Evolutionary conservation across 129 eudicot species (phyloP), one percentile per base, ranked within the genome.

Genomic region (Pseudognaphalium luteoalbum): DNA sequence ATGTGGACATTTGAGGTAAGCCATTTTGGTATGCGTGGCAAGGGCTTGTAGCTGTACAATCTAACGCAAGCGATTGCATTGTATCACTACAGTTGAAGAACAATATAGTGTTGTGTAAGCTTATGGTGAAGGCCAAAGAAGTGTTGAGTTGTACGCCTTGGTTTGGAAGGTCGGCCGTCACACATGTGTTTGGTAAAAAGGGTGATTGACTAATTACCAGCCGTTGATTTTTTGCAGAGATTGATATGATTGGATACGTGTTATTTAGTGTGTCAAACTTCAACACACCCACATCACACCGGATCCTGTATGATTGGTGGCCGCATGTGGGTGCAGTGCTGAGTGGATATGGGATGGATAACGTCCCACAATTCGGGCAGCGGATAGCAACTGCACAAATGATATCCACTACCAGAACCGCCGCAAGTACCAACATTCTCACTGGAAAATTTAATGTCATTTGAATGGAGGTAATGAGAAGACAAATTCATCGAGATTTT

Each of bases 291-390:
- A 19, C 54, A 9, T 71, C 83, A 57, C 97, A 91, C 80, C 80
- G 70, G 44, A 88, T 69, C 50, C 86, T 91, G 84, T 91, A 88
- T 2, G 76, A 72, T 17, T 79, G 88, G 76, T 86, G 67, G 15
- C 97, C 94, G n/a, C 89, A 88, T 41, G 72, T 77, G 1, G 87
- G 84, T n/a, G 68, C 80, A 4, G 91, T 91, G 85, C 91, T 88
- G 6, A 91, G 78, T 7, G 91, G 91, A 70, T 88, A 91, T 0
- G 91, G 93, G n/a, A 90, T 88, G 6, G 80, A 79, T 10, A 70
- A 81, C 6, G 37, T 78, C 63, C 93, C 91, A 2, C 91, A 90
- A 57, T 60, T 22, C 2, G 80, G 84, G 69, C 93, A 91, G 0
- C 30, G 76, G 21, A 80, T 29, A 10, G 77, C 74, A 16, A 59